A percentile compares a stretch with the other conserved stretches of the same genome.
Conservation (phyloP, 2,329 filamentous ascomycete species). For the Trichophyton simii region DNA sequence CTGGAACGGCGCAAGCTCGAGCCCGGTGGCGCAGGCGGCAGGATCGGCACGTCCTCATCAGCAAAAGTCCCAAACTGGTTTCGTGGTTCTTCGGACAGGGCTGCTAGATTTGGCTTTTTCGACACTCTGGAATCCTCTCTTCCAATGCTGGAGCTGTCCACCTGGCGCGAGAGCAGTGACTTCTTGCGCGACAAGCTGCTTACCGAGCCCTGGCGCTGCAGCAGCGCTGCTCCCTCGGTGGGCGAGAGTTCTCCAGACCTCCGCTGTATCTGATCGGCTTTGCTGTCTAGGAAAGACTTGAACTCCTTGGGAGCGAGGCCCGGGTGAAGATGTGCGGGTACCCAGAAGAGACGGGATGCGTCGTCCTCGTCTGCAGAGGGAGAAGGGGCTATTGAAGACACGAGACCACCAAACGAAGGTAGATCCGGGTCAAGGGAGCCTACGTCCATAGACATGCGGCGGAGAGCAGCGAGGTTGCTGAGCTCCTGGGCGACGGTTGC, state of each 20-base stretch:
- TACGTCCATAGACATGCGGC: constrained; percentile 91
- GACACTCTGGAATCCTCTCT: constrained; percentile 5
- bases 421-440: constrained; percentile 48
- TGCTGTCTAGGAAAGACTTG: constrained; percentile 88
- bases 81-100: constrained; percentile 12
- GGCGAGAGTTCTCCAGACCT: constrained; percentile 62
- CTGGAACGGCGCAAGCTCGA: constrained; percentile 79
- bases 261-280: constrained; percentile 77
- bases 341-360: constrained; percentile 82
- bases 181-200: constrained; percentile 70
- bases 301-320: constrained; percentile 93
- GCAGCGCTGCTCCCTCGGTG: constrained; percentile 41
- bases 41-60: constrained; percentile 68
- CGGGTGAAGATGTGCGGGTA: constrained; percentile 84
- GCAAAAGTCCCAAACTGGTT: constrained; percentile 7
- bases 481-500: constrained; percentile 84
- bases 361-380: constrained; percentile 63
- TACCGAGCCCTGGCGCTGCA: constrained; percentile 42
- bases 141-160: constrained; percentile 53
- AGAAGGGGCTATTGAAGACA: constrained; percentile 33
- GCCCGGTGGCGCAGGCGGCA: constrained; percentile 61
- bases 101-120: constrained; percentile 7
- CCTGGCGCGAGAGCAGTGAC: constrained; percentile 87
- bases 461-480: constrained; percentile 79
- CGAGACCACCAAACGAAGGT: constrained; percentile 31